Conservation (phyloP, 1,139 yeast species). For the Protomyces arabidopsidicola region DNA sequence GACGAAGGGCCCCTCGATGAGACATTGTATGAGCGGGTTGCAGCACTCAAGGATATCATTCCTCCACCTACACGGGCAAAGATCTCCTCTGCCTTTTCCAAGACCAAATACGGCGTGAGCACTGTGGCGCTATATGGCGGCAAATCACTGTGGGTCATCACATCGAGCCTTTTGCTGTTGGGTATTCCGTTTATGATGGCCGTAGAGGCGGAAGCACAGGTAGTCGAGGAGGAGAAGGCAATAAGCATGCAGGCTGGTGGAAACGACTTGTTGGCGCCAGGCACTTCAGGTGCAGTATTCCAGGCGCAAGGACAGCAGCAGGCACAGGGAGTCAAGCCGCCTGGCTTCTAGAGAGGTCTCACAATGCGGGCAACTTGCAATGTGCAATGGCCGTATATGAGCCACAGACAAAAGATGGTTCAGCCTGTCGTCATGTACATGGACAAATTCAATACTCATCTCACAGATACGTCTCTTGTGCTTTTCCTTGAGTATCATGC, state of each 20-base stretch:
- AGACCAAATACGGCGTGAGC: slow-evolving; percentile 43
- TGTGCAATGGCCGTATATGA: too few species aligned
- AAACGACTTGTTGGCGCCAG: slow-evolving; percentile 25
- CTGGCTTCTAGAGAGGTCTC: slow-evolving; percentile 11
- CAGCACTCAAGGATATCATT: slow-evolving; percentile 84
- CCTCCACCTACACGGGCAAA: slow-evolving; percentile 78
- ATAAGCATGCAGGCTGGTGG: slow-evolving; percentile 51
- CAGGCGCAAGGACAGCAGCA: slow-evolving; percentile 13
- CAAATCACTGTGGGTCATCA: slow-evolving; percentile 72
- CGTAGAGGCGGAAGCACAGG: slow-evolving; percentile 61
- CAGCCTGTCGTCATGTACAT: not conserved
- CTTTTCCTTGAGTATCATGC: not conserved
- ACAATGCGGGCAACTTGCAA: not conserved
- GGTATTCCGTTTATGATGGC: slow-evolving; percentile 57
- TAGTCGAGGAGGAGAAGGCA: slow-evolving; percentile 57
- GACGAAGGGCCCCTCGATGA: slow-evolving; percentile 79
- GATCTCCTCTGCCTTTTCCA: slow-evolving; percentile 39
- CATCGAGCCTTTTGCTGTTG: slow-evolving; percentile 76
- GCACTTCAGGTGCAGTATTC: slow-evolving; percentile 12
- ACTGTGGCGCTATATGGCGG: slow-evolving; percentile 53
- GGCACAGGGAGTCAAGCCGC: slow-evolving; percentile 24
- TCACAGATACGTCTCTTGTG: not conserved
- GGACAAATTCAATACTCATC: not conserved
- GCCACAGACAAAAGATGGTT: too few species aligned
- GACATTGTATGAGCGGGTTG: slow-evolving; percentile 77